Evolutionary conservation across 768 basidiomycete genomes (phyloP).

Genomic region (Trametes gibbosa): DNA sequence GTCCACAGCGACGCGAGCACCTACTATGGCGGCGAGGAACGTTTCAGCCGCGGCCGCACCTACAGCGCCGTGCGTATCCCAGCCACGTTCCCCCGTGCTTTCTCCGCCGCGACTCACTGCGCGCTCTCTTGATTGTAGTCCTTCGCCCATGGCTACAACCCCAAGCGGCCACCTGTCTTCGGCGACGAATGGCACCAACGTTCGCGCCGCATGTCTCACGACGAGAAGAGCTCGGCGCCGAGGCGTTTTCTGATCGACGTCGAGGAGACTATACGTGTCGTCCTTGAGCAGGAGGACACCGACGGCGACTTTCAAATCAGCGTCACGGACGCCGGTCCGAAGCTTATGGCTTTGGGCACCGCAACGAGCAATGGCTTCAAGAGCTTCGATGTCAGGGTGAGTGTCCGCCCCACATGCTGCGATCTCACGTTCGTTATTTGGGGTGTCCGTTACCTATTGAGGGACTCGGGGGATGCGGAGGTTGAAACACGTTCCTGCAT

Average conservation of each 20-base stretch:
- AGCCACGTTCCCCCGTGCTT: background rate
- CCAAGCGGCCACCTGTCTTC: slow-evolving; percentile 68
- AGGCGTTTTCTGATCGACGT: slow-evolving; percentile 95
- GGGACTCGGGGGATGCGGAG: background rate
- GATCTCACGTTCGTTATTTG: background rate
- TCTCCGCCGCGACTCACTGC: background rate
- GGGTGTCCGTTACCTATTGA: too few species aligned
- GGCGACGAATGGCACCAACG: slow-evolving; percentile 74
- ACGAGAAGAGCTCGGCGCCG: slow-evolving; percentile 82
- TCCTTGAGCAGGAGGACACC: slow-evolving; percentile 97
- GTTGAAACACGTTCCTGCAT: background rate
- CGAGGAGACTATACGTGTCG: slow-evolving; percentile 94
- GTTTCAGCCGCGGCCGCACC: slow-evolving; percentile 79
- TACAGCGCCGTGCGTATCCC: slow-evolving; percentile 72
- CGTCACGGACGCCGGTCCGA: slow-evolving; percentile 94
- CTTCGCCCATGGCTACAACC: slow-evolving; percentile 45
- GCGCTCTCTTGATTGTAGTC: slow-evolving; percentile 17
- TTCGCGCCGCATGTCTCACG: slow-evolving; percentile 84
- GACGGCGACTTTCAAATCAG: slow-evolving; percentile 97
- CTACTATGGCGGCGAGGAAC: slow-evolving; percentile 81
- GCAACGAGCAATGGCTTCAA: slow-evolving; percentile 98
- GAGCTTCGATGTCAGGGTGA: slow-evolving; percentile 90
- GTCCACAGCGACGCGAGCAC: slow-evolving; percentile 69
- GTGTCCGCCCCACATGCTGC: slow-evolving; percentile 21
- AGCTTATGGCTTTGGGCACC: slow-evolving; percentile 93